Conservation (phyloP, 768 basidiomycete species). For the Butyriboletus loyo region DNA sequence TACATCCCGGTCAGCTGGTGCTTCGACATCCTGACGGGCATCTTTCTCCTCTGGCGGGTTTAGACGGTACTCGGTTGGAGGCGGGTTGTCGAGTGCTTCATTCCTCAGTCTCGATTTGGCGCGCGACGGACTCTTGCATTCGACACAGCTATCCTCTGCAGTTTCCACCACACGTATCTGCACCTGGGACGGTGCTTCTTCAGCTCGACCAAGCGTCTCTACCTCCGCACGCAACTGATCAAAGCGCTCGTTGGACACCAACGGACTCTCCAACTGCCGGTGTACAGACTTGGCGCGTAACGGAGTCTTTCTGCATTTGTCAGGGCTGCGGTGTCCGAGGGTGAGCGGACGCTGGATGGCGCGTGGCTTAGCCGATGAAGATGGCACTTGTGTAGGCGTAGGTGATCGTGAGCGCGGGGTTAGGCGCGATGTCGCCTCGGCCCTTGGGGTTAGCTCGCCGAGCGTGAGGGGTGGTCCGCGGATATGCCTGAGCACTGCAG, state of each 20-base stretch:
- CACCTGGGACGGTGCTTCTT: conserved; percentile 6
- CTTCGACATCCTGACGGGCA: neutral
- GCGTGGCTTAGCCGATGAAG: conserved; percentile 16
- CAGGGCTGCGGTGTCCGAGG: conserved; percentile 14
- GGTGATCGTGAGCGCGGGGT: conserved; percentile 11
- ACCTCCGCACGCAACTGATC: conserved; percentile 18
- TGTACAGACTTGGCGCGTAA: neutral
- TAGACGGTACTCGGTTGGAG: neutral
- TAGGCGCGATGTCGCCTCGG: conserved; percentile 7
- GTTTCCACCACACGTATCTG: neutral
- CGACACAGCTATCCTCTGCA: neutral
- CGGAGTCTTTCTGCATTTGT: conserved; percentile 12
- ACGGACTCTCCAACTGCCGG: conserved; percentile 4
- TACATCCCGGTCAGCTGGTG: neutral
- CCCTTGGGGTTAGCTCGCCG: conserved; percentile 42
- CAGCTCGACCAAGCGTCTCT: conserved; percentile 12
- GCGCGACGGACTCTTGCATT: neutral
- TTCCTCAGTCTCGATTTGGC: neutral
- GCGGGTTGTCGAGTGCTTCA: neutral
- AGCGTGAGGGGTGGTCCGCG: conserved; percentile 36
- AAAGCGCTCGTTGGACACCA: conserved; percentile 29
- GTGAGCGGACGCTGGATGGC: conserved; percentile 5
- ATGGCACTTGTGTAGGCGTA: neutral
- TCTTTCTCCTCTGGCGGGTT: conserved; percentile 2
- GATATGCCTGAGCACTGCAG: conserved; percentile 26